Evolutionary conservation across 345 rosid genomes (phyloP).

Genomic region (Arabis hirsuta): DNA sequence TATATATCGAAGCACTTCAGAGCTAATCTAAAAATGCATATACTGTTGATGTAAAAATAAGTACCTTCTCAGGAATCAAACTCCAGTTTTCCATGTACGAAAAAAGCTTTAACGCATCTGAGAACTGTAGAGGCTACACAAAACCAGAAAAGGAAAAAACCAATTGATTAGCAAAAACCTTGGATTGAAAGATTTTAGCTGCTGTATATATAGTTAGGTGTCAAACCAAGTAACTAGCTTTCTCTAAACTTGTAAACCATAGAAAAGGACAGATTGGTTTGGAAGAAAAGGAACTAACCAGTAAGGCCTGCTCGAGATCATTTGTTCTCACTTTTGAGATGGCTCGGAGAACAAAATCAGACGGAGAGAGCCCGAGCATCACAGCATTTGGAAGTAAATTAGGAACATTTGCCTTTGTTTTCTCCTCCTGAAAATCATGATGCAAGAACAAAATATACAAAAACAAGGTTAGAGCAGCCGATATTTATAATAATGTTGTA

Average conservation of each 20-base stretch:
- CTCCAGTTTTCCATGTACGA: conserved; percentile 78
- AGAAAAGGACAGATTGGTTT: neutral
- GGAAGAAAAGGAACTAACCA: conserved; percentile 57
- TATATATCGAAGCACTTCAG: neutral
- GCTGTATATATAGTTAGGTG: neutral
- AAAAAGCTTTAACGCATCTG: conserved; percentile 87
- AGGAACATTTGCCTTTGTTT: conserved; percentile 54
- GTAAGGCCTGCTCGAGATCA: conserved; percentile 86
- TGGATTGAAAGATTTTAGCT: too few species aligned
- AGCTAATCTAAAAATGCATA: neutral
- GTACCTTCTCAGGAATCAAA: conserved; percentile 80
- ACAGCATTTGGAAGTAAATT: conserved; percentile 67
- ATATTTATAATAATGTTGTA: neutral
- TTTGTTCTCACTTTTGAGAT: conserved; percentile 74
- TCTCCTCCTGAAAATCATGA: conserved; percentile 69
- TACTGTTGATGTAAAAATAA: conserved; percentile 1
- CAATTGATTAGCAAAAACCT: conserved; percentile 11
- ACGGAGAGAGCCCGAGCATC: conserved; percentile 78
- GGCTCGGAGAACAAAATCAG: conserved; percentile 75
- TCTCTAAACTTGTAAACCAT: conserved; percentile 5
- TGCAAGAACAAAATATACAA: conserved; percentile 9
- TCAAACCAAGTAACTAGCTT: conserved; percentile 2
- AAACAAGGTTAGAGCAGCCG: neutral
- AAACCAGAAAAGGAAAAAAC: conserved; percentile 11
- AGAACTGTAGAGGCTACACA: conserved; percentile 82